These are phyloP conservation scores for Achaetomiella virescens DNA, from an alignment of 495 filamentous ascomycete genomes.

Conservation along the genomic window DNA sequence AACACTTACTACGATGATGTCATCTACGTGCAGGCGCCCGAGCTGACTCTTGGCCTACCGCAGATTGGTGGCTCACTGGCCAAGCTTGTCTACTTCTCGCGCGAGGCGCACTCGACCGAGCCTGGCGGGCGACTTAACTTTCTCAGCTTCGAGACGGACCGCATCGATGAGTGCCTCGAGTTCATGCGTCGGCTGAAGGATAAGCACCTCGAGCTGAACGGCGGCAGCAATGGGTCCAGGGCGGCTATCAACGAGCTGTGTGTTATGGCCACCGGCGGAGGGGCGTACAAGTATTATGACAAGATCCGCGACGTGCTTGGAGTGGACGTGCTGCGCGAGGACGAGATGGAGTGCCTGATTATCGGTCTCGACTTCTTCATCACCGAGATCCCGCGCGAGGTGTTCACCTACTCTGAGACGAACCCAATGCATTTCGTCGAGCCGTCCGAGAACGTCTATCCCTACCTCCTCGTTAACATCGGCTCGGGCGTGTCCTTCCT, in stretches of 20 bases:
- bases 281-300: conserved; percentile 93
- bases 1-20: conserved; percentile 15
- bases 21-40: conserved; percentile 8
- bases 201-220: conserved; percentile 70
- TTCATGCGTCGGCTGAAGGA: conserved; percentile 78
- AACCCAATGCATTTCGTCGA: conserved; percentile 81
- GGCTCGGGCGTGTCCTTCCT: conserved; percentile 99
- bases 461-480: conserved; percentile 96
- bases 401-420: conserved; percentile 89
- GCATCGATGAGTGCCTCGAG: conserved; percentile 82
- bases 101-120: conserved; percentile 69
- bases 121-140: conserved; percentile 90
- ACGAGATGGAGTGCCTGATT: conserved; percentile 98
- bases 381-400: conserved; percentile 90
- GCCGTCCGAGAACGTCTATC: conserved; percentile 70
- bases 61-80: conserved; percentile 93
- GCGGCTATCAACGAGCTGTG: conserved; percentile 52
- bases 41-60: conserved; percentile 6
- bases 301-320: conserved; percentile 67
- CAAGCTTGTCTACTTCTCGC: conserved; percentile 95
- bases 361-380: conserved; percentile 98
- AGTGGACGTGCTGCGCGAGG: conserved; percentile 83
- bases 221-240: conserved; percentile 38
- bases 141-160: conserved; percentile 89
- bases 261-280: conserved; percentile 92